Evolutionary conservation across 2,329 filamentous ascomycete genomes (phyloP), one percentile per base, ranked within the genome.

Genomic region (Curvularia hawaiiensis): DNA sequence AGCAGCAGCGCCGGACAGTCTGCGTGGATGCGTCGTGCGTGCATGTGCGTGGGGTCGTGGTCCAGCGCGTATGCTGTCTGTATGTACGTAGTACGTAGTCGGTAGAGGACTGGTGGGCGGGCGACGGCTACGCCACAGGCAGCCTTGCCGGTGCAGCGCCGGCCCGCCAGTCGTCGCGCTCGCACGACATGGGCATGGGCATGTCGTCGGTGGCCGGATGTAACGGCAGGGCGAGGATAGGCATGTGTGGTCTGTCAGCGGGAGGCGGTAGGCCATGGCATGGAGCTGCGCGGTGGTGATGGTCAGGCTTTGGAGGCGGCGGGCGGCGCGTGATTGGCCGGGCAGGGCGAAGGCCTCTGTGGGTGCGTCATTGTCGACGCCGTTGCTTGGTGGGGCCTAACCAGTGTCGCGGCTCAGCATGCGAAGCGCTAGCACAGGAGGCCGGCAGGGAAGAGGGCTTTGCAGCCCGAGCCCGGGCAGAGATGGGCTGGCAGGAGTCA

Each of bases 121-220:
- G n/a, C 12, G 43, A 22, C 14, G 40, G 12, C 28, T 30, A 30
- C 30, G 30, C 30, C 30, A 31, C 30, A 31, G 8, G 10, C 8
- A 31, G 30, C 30, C 30, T 31, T 31, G 30, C 11, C 30, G 3
- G 30, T 24, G 22, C 22, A 24, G 22, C 22, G 22, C 22, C 22
- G 22, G 22, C 3, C 22, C 22, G 22, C 22, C 22, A 24, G 22
- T 24, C 22, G 30, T 4, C 3, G 30, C 30, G 10, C 30, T 31
- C 30, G 12, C 12, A 31, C 30, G 30, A 31, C 30, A 31, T 31
- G 30, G 11, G 26, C 22, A 10, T 31, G 30, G 41, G 41, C 14
- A 26, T 47, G 30, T 35, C 47, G 43, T 44, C 52, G 45, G 49
- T 52, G 50, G 50, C 62, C 60, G 62, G 62, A 63, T 57, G 50